Conservation (phyloP, 371 early-diverging fungal species). For the Mucor piriformis region DNA sequence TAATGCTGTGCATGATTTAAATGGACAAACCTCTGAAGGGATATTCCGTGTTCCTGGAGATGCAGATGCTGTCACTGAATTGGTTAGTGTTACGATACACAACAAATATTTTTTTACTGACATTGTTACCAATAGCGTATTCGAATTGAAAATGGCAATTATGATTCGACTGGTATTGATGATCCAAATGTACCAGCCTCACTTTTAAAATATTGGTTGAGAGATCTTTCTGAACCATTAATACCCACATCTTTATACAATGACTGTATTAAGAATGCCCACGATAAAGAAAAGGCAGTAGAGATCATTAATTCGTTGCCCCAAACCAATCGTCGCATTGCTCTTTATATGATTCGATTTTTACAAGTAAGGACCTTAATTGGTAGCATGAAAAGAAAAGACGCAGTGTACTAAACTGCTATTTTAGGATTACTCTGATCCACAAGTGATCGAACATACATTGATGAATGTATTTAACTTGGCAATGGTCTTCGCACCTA, state of each 20-base stretch:
- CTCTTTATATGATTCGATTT: conserved; percentile 79
- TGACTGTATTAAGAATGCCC: conserved; percentile 62
- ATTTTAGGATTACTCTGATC: conserved; percentile 69
- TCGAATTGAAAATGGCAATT: conserved; percentile 83
- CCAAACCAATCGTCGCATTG: conserved; percentile 74
- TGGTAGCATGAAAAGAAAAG: background rate
- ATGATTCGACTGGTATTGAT: conserved; percentile 66
- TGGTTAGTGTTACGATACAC: conserved; percentile 52
- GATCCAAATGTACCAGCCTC: conserved; percentile 95
- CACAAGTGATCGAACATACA: conserved; percentile 69
- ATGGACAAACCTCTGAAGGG: conserved; percentile 86
- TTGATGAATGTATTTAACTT: conserved; percentile 90
- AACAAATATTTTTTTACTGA: background rate
- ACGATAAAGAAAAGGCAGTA: conserved; percentile 60
- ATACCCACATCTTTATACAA: conserved; percentile 82
- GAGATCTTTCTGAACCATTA: conserved; percentile 90
- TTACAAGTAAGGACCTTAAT: conserved; percentile 55
- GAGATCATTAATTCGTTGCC: conserved; percentile 71
- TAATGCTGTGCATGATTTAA: conserved; percentile 71
- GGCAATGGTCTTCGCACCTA: conserved; percentile 97
- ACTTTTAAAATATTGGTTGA: conserved; percentile 91
- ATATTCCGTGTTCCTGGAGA: conserved; percentile 97
- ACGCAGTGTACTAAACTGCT: background rate
- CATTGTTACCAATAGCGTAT: conserved; percentile 48
- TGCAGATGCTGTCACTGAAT: conserved; percentile 83